Evolutionary conservation across 2,329 filamentous ascomycete genomes (phyloP).

Genomic region (Sporothrix brasiliensis): DNA sequence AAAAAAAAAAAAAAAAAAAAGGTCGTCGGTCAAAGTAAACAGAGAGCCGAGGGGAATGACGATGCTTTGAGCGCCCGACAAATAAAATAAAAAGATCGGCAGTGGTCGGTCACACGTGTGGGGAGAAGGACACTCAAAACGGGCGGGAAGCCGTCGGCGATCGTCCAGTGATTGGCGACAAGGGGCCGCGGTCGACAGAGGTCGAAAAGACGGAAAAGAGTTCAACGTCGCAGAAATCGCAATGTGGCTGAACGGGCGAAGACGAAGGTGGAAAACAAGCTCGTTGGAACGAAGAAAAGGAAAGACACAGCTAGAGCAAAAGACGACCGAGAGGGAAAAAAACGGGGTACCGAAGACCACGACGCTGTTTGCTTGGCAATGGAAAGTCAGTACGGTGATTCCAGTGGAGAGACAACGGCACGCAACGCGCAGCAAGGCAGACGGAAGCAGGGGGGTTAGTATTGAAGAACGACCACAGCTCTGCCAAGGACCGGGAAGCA

Average conservation of each 20-base stretch:
- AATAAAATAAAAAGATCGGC: slow-evolving; percentile 23
- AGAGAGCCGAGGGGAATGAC: not conserved
- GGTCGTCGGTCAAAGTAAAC: slow-evolving; percentile 6
- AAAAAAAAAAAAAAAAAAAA: not conserved
- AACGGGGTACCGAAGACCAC: not conserved
- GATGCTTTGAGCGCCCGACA: not conserved
- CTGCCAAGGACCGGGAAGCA: not conserved
- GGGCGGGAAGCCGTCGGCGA: not conserved
- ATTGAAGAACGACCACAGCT: not conserved
- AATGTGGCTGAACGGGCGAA: not conserved
- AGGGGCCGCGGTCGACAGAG: no score
- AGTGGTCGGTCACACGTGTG: slow-evolving; percentile 24
- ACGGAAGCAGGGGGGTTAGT: no score
- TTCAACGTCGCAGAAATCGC: not conserved
- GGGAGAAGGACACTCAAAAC: not conserved
- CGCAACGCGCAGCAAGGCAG: not conserved
- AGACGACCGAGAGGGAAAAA: not conserved
- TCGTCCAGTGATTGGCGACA: slow-evolving; percentile 18
- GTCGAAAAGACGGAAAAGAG: no score
- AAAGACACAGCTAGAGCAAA: slow-evolving; percentile 10
- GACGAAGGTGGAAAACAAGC: not conserved
- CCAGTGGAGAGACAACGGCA: not conserved
- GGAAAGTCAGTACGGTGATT: slow-evolving; percentile 1
- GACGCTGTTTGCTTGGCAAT: slow-evolving; percentile 16
- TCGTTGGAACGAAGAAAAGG: slow-evolving; percentile 2